Evolutionary conservation across 2,329 filamentous ascomycete species (phyloP).

Genomic region (Grosmannia huntii): DNA sequence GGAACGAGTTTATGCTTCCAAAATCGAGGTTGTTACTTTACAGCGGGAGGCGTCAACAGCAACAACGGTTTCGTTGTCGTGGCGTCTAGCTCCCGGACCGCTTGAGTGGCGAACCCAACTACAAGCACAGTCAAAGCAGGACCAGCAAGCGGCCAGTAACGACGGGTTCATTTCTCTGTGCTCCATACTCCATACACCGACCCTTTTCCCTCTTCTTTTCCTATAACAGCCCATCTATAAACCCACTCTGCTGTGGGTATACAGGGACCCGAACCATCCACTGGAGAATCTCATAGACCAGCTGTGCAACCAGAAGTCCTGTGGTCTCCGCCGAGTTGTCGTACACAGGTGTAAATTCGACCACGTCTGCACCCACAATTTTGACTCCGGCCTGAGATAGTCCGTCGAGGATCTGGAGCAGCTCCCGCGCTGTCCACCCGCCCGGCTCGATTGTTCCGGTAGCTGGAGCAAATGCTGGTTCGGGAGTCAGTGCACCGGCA

Average conservation of each 20-base stretch:
- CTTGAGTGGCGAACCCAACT: too few relatives aligned
- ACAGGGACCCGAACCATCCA: not conserved
- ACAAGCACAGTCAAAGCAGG: too few relatives aligned
- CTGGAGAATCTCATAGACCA: not conserved
- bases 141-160: too few relatives aligned
- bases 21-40: too few relatives aligned
- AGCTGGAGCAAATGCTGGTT: conserved; percentile 22
- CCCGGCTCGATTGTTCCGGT: conserved; percentile 71
- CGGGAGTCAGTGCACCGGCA: not conserved
- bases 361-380: conserved; percentile 65
- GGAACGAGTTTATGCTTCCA: too few relatives aligned
- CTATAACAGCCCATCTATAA: too few relatives aligned
- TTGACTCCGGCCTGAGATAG: conserved; percentile 48
- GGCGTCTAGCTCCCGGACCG: too few relatives aligned
- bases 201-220: too few relatives aligned
- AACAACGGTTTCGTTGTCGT: too few relatives aligned
- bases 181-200: too few relatives aligned
- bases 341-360: conserved; percentile 68
- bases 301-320: not conserved
- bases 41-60: too few relatives aligned
- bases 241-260: not conserved
- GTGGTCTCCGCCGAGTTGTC: conserved; percentile 66
- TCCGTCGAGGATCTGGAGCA: conserved; percentile 61
- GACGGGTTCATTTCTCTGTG: too few relatives aligned
- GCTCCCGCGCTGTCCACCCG: conserved; percentile 67